Conservation (phyloP, 139 green algal species). For the Pleodorina starrii region DNA sequence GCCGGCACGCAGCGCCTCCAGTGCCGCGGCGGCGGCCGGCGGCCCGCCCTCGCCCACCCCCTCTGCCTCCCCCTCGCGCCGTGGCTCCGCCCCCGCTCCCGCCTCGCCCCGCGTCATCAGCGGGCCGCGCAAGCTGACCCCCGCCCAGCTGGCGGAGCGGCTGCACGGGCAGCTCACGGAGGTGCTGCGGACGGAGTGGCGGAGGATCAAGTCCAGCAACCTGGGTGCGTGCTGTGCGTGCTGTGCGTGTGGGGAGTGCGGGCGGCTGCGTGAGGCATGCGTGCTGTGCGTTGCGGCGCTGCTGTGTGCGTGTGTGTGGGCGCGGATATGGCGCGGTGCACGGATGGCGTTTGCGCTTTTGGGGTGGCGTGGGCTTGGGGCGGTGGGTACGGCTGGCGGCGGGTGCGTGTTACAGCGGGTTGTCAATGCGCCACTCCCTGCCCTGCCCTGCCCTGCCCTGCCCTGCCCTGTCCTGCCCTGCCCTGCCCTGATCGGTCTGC, state of each 20-base stretch:
- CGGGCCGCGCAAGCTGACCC: conserved; percentile 39
- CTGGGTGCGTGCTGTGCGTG: conserved; percentile 26
- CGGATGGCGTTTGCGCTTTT: no score
- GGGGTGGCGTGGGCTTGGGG: no score
- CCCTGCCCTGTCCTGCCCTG: not conserved
- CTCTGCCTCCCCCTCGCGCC: not conserved
- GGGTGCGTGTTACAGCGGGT: no score
- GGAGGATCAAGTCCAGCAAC: conserved; percentile 22
- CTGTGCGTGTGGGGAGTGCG: no score
- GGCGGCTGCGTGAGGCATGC: no score
- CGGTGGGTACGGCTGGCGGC: no score
- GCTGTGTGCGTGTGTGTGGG: no score
- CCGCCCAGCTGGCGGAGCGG: conserved; percentile 23
- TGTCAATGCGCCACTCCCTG: no score
- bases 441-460: no score
- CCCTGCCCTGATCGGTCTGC: not conserved
- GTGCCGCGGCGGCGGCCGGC: not conserved
- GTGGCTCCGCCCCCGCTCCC: not conserved
- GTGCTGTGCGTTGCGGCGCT: no score
- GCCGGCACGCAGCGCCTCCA: not conserved
- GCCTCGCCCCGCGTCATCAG: not conserved
- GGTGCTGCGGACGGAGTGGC: conserved; percentile 44
- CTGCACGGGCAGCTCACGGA: conserved; percentile 37
- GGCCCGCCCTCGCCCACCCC: not conserved
- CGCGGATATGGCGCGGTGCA: no score